Evolutionary conservation across 495 filamentous ascomycete species (phyloP).

Genomic region (Aspergillus homomorphus): DNA sequence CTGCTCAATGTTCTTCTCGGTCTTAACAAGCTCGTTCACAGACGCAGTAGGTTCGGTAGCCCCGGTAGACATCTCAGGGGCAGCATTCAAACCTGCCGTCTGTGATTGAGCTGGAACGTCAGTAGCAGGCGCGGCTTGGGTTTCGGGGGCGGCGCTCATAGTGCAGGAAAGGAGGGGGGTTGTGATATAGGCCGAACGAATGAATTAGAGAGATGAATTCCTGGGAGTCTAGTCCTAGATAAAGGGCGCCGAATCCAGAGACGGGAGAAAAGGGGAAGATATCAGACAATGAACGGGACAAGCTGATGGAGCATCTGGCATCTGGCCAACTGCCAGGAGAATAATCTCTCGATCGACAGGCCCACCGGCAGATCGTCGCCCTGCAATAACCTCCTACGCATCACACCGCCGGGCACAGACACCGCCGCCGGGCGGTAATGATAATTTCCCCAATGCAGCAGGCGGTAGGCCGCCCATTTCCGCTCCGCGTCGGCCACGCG

Average conservation of each 20-base stretch:
- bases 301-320: neutral
- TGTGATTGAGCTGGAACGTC: constrained; percentile 1
- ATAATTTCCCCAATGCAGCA: neutral
- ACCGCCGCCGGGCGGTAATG: neutral
- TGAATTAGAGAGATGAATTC: neutral
- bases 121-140: constrained; percentile 2
- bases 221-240: neutral
- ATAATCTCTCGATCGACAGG: constrained; percentile 2
- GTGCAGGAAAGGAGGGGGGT: neutral
- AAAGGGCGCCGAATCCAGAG: neutral
- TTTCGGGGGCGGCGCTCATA: constrained; percentile 9
- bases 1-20: constrained; percentile 28
- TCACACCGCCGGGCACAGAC: neutral
- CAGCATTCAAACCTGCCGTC: constrained; percentile 13
- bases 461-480: neutral
- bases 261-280: neutral
- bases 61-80: constrained; percentile 7
- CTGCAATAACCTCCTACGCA: neutral
- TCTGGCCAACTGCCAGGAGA: neutral
- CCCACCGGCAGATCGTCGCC: constrained; percentile 4
- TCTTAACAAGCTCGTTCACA: neutral
- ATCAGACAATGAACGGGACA: neutral
- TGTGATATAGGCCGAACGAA: neutral
- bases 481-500: neutral
- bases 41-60: constrained; percentile 14